phyloP scores from a whole-genome alignment of 257 asterid species.

The Solanum peruvianum region DNA sequence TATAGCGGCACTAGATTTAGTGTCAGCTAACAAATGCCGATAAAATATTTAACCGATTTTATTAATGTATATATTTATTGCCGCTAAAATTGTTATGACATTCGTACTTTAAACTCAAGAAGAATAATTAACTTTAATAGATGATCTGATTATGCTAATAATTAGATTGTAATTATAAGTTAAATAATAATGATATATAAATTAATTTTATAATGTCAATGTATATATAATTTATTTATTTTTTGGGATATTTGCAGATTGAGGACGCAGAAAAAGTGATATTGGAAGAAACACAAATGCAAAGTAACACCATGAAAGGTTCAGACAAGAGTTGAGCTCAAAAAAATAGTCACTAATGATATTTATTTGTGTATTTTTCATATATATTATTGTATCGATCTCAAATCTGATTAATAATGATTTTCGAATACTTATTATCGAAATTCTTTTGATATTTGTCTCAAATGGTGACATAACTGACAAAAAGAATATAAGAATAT shows the following conservation, averaged over 20 bases:
- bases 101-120: background rate
- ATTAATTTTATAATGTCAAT: background rate
- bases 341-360: background rate
- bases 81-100: too few species aligned
- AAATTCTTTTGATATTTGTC: background rate
- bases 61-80: too few species aligned
- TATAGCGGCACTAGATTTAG: too few species aligned
- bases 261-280: slow-evolving; percentile 4
- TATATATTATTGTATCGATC: too few species aligned
- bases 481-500: background rate
- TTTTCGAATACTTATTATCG: background rate
- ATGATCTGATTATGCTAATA: background rate
- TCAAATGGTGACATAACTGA: background rate
- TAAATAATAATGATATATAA: background rate
- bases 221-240: background rate
- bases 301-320: background rate
- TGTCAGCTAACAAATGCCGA: too few species aligned
- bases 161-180: background rate
- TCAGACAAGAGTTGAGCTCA: background rate
- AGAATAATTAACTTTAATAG: background rate
- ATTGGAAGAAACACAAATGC: background rate
- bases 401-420: too few species aligned
- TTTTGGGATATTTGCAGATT: background rate
- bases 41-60: too few species aligned
- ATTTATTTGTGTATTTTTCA: background rate